Conservation (phyloP, 1,284 basidiomycete species). For the Microbotryum violaceum region DNA sequence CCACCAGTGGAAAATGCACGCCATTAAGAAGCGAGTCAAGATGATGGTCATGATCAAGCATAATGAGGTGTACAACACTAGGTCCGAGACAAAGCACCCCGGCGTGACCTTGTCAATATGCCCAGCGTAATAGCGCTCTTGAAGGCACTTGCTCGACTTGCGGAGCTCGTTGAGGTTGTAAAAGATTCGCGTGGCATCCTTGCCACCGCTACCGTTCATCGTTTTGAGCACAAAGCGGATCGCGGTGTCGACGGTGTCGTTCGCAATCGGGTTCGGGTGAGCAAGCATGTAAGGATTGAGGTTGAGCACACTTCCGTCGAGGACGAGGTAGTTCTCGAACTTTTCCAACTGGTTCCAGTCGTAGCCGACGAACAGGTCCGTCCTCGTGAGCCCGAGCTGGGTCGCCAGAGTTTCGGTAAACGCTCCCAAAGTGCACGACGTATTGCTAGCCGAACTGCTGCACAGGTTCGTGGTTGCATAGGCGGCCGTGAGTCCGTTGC, state of each 20-base stretch:
- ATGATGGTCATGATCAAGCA: slow-evolving; percentile 87
- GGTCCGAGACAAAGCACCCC: slow-evolving; percentile 83
- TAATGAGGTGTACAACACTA: slow-evolving; percentile 86
- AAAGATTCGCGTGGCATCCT: slow-evolving; percentile 83
- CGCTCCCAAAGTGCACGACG: slow-evolving; percentile 50
- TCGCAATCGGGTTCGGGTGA: slow-evolving; percentile 59
- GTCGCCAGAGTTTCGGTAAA: slow-evolving; percentile 34
- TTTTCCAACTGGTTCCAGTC: slow-evolving; percentile 73
- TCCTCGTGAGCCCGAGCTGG: slow-evolving; percentile 57
- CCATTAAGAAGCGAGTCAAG: slow-evolving; percentile 88
- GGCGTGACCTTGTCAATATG: slow-evolving; percentile 94
- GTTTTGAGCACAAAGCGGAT: slow-evolving; percentile 63
- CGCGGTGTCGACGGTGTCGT: slow-evolving; percentile 72
- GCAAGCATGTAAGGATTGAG: slow-evolving; percentile 75
- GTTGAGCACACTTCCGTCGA: slow-evolving; percentile 92
- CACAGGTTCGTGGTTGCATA: slow-evolving; percentile 73
- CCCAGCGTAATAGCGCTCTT: slow-evolving; percentile 78
- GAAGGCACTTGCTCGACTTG: slow-evolving; percentile 66
- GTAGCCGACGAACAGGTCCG: slow-evolving; percentile 65
- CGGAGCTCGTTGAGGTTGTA: slow-evolving; percentile 60
- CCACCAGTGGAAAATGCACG: slow-evolving; percentile 94
- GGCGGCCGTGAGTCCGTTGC: slow-evolving; percentile 54
- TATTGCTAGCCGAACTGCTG: slow-evolving; percentile 39
- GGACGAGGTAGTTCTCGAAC: slow-evolving; percentile 66
- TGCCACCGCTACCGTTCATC: slow-evolving; percentile 51